These are phyloP conservation scores for Canavalia gladiata DNA, from an alignment of 306 rosid species.

Conservation along the genomic window DNA sequence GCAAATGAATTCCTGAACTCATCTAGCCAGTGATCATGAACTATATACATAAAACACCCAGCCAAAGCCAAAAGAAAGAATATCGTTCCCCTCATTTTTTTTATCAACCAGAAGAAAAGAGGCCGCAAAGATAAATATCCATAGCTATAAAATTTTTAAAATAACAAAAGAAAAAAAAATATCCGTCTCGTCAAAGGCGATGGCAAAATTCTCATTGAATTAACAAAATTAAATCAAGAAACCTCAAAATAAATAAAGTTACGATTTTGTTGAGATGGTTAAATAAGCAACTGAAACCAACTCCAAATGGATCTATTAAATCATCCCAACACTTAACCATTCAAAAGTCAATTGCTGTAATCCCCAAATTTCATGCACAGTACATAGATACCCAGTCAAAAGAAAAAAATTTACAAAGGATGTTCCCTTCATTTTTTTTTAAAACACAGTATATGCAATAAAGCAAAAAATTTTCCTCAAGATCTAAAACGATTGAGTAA, in stretches of 20 bases:
- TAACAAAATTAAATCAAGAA: conserved; percentile 2
- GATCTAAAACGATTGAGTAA: conserved; percentile 42
- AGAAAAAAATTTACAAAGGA: not conserved
- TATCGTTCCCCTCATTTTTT: not conserved
- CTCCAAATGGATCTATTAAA: conserved; percentile 46
- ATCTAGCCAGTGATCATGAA: not conserved
- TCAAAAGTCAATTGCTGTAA: not conserved
- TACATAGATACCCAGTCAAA: conserved; percentile 8
- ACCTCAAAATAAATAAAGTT: not conserved
- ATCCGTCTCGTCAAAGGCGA: not conserved
- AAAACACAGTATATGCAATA: not conserved
- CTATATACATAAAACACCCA: not conserved
- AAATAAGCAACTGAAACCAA: conserved; percentile 35
- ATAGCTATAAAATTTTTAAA: not conserved
- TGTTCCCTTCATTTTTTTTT: not conserved
- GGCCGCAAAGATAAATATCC: not conserved
- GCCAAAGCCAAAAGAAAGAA: conserved; percentile 13
- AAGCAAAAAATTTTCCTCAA: not conserved
- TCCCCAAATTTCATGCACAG: not conserved
- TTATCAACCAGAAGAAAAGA: not conserved
- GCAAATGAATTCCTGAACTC: not conserved
- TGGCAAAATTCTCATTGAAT: not conserved
- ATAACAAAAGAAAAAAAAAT: not conserved
- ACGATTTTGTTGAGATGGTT: not conserved
- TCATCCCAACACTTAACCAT: conserved; percentile 13